Base-by-base conservation (phyloP, 768 basidiomycete species). In the Lentinula edodes region DNA sequence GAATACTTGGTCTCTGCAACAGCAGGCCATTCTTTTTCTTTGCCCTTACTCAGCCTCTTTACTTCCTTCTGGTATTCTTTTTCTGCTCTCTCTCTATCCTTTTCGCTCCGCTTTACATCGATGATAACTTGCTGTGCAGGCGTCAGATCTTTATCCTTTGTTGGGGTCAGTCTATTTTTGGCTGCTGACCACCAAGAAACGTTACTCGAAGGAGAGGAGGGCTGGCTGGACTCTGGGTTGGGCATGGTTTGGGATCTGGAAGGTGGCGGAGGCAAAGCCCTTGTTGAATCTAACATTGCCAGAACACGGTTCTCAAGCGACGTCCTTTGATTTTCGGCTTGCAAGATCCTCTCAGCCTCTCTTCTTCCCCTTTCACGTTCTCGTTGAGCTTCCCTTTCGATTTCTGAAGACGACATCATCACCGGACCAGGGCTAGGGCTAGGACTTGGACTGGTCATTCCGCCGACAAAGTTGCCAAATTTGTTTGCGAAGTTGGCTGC, bases 51-150 rank as follows among this genome's bases (percentile, higher is more conserved):
- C 5, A 66, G 36, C 16, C 66, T 69, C 62, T 73, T 78, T 66
- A 75, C 72, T 41, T 61, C 53, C 65, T 75, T 77, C 68, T 48
- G 46, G 13, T 38, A 51, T 20, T 56, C 55, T 23, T 45, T 56
- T 41, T 56, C 55, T 4, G 55, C 55, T 42, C 43, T 56, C 18
- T 78, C 76, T 60, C 74, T 74, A 53, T 85, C 84, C 67, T 84
- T 87, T 59, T 88, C 83, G 46, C 83, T 79, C 18, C 82, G 76
- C 68, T 92, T 90, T 16, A 89, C 77, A 7, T 93, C 91, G 61
- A 82, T 79, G 52, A 93, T 86, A 58, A 94, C 79, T 66, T 91
- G 90, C 67, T 93, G 91, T 0, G 92, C 91, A 8, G 91, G 90
- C 0, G 92, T 93, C n/a, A 91, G 83, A 13, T 89, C 84, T 67